phyloP scores from a whole-genome alignment of 2,329 filamentous ascomycete species.

The Aphanoascus verrucosus region DNA sequence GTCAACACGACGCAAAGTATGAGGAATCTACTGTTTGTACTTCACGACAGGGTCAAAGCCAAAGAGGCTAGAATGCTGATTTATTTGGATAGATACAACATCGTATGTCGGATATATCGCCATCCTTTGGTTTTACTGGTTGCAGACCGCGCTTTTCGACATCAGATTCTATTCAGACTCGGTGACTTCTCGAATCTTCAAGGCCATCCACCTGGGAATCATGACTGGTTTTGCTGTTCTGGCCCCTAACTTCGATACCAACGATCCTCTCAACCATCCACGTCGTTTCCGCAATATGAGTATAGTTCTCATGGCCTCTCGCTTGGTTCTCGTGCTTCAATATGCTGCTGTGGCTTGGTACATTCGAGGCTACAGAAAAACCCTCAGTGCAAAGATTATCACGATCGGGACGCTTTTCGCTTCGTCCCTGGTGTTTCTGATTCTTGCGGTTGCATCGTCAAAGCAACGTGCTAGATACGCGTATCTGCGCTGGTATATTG shows the following conservation, averaged over 20 bases:
- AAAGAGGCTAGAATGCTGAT: not conserved
- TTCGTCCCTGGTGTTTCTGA: slow-evolving; percentile 11
- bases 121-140: slow-evolving; percentile 59
- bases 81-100: slow-evolving; percentile 25
- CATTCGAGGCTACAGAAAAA: slow-evolving; percentile 20
- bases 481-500: slow-evolving; percentile 42
- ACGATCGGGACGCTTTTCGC: slow-evolving; percentile 22
- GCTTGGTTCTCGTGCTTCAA: slow-evolving; percentile 45
- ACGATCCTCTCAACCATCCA: slow-evolving; percentile 30
- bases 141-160: slow-evolving; percentile 53
- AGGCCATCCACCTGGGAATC: slow-evolving; percentile 51
- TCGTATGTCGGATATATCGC: slow-evolving; percentile 46
- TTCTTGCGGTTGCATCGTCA: slow-evolving; percentile 10
- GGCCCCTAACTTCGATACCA: slow-evolving; percentile 35
- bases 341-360: slow-evolving; percentile 37
- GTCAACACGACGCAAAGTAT: slow-evolving; percentile 33
- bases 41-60: not conserved
- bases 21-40: not conserved
- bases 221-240: slow-evolving; percentile 57
- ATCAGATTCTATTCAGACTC: slow-evolving; percentile 56
- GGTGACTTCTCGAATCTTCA: slow-evolving; percentile 50
- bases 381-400: slow-evolving; percentile 22
- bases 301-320: slow-evolving; percentile 41
- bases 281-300: slow-evolving; percentile 37
- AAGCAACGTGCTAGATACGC: slow-evolving; percentile 2